Conservation (phyloP, 495 filamentous ascomycete species). For the Penicillium subrubescens region DNA sequence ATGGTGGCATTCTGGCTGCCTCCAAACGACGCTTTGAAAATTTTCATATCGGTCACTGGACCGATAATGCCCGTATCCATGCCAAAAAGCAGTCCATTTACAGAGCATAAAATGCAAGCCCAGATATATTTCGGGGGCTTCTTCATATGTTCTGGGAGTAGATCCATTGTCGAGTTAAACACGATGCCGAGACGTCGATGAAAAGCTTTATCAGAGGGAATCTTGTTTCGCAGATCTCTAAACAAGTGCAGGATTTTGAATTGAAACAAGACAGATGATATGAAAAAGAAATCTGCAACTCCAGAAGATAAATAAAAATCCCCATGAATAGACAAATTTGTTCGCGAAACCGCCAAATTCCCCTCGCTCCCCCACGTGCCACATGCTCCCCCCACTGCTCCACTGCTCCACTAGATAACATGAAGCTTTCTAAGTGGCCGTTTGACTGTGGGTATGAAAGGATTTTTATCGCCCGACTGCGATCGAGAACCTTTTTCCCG, state of each 20-base stretch:
- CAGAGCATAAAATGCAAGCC: constrained; percentile 25
- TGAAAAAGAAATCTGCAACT: background rate
- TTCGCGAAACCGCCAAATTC: background rate
- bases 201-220: background rate
- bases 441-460: background rate
- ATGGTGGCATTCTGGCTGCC: constrained; percentile 56
- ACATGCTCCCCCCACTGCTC: background rate
- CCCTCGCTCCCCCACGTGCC: constrained; percentile 5
- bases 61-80: constrained; percentile 68
- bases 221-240: background rate
- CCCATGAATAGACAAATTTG: background rate
- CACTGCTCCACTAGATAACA: constrained; percentile 4
- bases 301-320: background rate
- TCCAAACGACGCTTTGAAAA: constrained; percentile 51
- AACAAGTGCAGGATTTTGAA: background rate
- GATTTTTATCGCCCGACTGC: background rate
- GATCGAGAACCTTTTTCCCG: background rate
- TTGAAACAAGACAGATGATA: background rate
- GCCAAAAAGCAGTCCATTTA: constrained; percentile 32
- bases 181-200: background rate
- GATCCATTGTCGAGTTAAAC: background rate
- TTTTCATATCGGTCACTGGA: constrained; percentile 60
- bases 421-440: background rate
- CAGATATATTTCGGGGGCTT: constrained; percentile 25
- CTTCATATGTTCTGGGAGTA: background rate